Percentiles rank a stretch among this genome's conserved stretches.
phyloP scores from a whole-genome alignment of 495 filamentous ascomycete species.

The Jackrogersella minutella region DNA sequence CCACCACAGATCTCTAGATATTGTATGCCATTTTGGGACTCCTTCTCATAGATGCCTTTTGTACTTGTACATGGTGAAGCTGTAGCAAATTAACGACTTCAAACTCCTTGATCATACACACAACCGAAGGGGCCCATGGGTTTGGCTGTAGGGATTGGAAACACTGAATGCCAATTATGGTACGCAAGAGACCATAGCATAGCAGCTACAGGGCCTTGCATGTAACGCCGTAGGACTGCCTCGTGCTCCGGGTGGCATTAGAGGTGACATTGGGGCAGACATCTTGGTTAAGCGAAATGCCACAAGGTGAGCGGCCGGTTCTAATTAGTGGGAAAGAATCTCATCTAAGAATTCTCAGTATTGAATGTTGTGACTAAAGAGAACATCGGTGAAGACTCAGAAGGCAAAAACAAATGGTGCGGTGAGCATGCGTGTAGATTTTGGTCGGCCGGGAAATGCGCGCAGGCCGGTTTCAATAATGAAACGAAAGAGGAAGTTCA shows the following conservation, averaged over 20 bases:
- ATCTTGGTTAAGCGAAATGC: not conserved
- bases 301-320: not conserved
- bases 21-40: not conserved
- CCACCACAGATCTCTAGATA: not conserved
- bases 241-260: conserved; percentile 24
- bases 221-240: conserved; percentile 19
- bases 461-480: not conserved
- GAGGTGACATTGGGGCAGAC: conserved; percentile 13
- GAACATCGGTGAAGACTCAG: conserved; percentile 12
- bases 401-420: not conserved
- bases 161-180: conserved; percentile 5
- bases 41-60: not conserved
- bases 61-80: not conserved
- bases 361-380: not conserved
- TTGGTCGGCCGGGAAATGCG: conserved; percentile 8
- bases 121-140: conserved; percentile 5
- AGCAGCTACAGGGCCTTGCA: not conserved
- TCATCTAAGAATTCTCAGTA: not conserved
- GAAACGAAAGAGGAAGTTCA: conserved; percentile 10
- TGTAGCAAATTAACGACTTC: conserved; percentile 8
- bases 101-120: conserved; percentile 26
- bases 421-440: conserved; percentile 12
- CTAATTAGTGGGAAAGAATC: not conserved
- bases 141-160: conserved; percentile 7
- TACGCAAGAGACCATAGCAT: not conserved